Evolutionary conservation across 1,284 basidiomycete species (phyloP).

Genomic region (Austroboletus niveus): DNA sequence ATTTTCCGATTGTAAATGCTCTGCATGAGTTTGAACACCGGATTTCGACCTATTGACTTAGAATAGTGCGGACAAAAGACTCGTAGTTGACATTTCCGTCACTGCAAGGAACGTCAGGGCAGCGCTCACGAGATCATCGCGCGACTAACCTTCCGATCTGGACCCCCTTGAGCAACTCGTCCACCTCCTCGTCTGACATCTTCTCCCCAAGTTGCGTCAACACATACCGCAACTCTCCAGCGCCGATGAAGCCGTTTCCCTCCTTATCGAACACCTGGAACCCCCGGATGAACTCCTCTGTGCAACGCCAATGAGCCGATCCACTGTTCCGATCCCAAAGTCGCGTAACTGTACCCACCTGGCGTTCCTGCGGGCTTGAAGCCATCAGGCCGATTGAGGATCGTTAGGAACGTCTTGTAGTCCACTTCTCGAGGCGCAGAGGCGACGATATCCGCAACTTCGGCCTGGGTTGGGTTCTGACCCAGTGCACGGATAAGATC

Average conservation of each 20-base stretch:
- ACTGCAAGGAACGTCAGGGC: constrained; percentile 41
- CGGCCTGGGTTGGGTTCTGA: constrained; percentile 97
- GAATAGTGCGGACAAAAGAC: constrained; percentile 43
- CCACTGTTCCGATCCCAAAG: not conserved
- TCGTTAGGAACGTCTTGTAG: constrained; percentile 77
- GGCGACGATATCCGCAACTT: constrained; percentile 81
- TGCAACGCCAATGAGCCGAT: not conserved
- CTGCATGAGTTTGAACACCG: not conserved
- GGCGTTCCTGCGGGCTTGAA: constrained; percentile 29
- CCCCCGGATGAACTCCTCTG: constrained; percentile 98
- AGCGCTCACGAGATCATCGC: not conserved
- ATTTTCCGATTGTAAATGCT: not conserved
- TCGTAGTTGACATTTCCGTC: constrained; percentile 98
- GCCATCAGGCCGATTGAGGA: constrained; percentile 79
- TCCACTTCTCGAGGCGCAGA: constrained; percentile 70
- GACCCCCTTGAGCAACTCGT: constrained; percentile 95
- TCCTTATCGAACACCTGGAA: constrained; percentile 99
- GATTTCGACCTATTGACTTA: constrained; percentile 21
- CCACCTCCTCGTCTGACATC: constrained; percentile 97
- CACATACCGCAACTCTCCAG: constrained; percentile 25
- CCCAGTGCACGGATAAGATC: constrained; percentile 94
- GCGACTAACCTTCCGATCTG: constrained; percentile 77
- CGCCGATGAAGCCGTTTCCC: constrained; percentile 86
- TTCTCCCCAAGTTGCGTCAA: constrained; percentile 38
- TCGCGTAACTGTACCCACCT: constrained; percentile 5